Conservation (phyloP, 2,329 filamentous ascomycete species). For the Clonostachys chloroleuca region DNA sequence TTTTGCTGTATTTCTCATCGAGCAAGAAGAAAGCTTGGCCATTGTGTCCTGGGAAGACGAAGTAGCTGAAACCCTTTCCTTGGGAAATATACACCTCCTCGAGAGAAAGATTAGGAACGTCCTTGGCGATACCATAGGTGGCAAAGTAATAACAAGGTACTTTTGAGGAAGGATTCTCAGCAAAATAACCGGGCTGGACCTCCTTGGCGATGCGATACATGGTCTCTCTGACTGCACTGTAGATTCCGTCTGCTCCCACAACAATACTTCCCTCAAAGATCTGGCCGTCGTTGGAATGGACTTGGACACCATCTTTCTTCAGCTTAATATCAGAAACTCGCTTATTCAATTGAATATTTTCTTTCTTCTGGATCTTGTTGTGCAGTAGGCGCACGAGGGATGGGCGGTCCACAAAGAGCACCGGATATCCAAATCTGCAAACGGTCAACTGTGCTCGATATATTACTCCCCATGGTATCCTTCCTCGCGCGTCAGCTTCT, state of each 20-base stretch:
- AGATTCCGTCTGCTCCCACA: not conserved
- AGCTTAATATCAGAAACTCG: constrained; percentile 6
- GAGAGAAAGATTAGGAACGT: constrained; percentile 6
- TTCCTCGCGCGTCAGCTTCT: not conserved
- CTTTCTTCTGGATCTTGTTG: constrained; percentile 19
- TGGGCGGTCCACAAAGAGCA: constrained; percentile 27
- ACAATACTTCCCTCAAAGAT: not conserved
- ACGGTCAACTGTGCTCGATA: too few relatives aligned
- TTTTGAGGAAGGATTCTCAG: constrained; percentile 9
- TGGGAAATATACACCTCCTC: not conserved
- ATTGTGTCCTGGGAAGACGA: not conserved
- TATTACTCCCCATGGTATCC: not conserved
- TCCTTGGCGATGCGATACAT: constrained; percentile 6
- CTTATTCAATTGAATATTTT: constrained; percentile 7
- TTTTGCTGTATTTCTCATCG: too few relatives aligned
- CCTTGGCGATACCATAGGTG: constrained; percentile 28
- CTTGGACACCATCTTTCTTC: constrained; percentile 10
- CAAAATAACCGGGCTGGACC: constrained; percentile 15
- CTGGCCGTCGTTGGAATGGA: constrained; percentile 5
- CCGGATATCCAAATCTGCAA: constrained; percentile 16
- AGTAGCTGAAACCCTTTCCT: not conserved
- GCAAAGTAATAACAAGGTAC: constrained; percentile 20
- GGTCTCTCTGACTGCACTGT: not conserved
- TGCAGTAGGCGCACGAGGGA: constrained; percentile 22
- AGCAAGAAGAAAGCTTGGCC: not conserved